phyloP scores from a whole-genome alignment of 164 flowering plant species.

The Dillenia suffruticosa region DNA sequence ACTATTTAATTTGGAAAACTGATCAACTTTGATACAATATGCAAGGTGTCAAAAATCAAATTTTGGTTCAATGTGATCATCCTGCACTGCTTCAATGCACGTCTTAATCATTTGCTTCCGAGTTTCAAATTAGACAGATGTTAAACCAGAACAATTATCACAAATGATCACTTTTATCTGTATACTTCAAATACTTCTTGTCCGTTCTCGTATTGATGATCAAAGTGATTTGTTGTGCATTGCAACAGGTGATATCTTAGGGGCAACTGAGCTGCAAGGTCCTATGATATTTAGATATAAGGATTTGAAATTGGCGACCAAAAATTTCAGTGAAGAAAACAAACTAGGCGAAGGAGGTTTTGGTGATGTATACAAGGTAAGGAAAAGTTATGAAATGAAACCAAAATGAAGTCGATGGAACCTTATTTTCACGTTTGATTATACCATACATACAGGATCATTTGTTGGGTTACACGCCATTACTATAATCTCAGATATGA shows the following conservation, averaged over 20 bases:
- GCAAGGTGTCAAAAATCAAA: no score
- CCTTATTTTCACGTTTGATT: no score
- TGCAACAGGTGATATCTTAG: slow-evolving; percentile 38
- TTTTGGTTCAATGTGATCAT: no score
- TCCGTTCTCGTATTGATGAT: neutral
- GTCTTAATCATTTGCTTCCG: no score
- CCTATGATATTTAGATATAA: slow-evolving; percentile 35
- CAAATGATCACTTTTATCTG: neutral
- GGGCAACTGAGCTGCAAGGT: slow-evolving; percentile 51
- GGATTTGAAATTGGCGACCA: slow-evolving; percentile 45
- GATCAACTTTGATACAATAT: neutral
- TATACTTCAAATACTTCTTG: neutral
- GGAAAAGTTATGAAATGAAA: neutral
- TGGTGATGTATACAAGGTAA: slow-evolving; percentile 61
- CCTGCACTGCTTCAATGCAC: no score
- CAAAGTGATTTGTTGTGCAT: neutral
- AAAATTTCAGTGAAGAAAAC: slow-evolving; percentile 38
- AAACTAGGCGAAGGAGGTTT: slow-evolving; percentile 66
- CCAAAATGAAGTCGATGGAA: no score
- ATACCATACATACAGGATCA: no score
- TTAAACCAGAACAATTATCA: no score
- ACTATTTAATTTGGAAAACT: no score
- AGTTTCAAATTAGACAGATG: no score
- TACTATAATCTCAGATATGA: neutral
- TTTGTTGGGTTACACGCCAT: no score